Base-by-base conservation (phyloP, 1,284 basidiomycete species). In the Ganoderma leucocontextum region DNA sequence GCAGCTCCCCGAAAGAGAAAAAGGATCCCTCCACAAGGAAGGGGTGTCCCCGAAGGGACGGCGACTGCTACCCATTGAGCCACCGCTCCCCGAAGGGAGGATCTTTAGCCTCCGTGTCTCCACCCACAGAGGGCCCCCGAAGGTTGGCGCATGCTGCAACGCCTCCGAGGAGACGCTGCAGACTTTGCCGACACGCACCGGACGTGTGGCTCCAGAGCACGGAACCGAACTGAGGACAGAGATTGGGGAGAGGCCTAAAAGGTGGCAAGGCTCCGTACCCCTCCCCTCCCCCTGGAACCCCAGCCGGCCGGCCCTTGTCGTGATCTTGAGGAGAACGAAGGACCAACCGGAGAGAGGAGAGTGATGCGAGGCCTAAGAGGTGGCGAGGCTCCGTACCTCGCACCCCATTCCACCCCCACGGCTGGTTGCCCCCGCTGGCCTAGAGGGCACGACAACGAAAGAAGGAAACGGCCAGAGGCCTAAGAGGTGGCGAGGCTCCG, bases 1-100 rank as follows among this genome's bases (percentile, higher is more conserved):
- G 55, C 55, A 58, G 17, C 55, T 58, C n/a, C 55, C 55, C 55
- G 52, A 55, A 55, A 55, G 52, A 35, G 52, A 55, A 55, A 55
- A 55, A 55, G 15, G 52, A 55, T 22, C 52, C 52, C 29, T 35
- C n/a, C 55, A 22, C 55, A n/a, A 58, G 35, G 55, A 38, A 38
- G 19, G 35, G 55, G 36, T n/a, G 35, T 35, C 36, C 36, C 36
- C 55, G 55, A 38, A 38, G 33, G 55, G 55, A 35, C 35, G 52
- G 47, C 12, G 33, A 19, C 55, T 58, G 29, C 55, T 38, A 58
- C 19, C 35, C 19, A 35, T 10, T 17, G 55, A 58, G 36, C 35
- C 33, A n/a, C 36, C n/a, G 19, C 33, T 58, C 36, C 55, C 55
- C 55, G 55, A 58, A 58, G 55, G 36, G 55, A 58, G 55, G 55